These are phyloP conservation scores for Pseudogymnoascus sp. DNA, from an alignment of 2,329 filamentous ascomycete species.

Conservation along the genomic window DNA sequence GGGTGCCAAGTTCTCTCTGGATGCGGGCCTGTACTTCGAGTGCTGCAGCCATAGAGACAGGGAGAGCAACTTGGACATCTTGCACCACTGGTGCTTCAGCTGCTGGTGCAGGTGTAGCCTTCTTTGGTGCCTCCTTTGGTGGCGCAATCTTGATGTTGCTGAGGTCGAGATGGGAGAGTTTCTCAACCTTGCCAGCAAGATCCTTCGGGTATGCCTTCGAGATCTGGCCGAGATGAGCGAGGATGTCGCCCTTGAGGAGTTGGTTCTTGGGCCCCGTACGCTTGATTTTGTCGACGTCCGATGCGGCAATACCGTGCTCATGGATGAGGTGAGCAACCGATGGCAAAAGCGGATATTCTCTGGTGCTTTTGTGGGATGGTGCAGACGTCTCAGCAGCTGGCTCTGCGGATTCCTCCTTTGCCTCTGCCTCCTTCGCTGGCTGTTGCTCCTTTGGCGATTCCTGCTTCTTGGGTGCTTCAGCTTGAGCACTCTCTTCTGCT, in stretches of 20 bases:
- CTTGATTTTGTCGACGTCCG: constrained; percentile 71
- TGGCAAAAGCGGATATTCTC: constrained; percentile 67
- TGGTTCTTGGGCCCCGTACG: constrained; percentile 82
- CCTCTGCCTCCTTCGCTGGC: constrained; percentile 18
- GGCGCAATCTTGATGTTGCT: constrained; percentile 83
- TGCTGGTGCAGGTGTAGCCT: constrained; percentile 31
- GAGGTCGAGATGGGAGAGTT: constrained; percentile 78
- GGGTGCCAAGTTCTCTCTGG: constrained; percentile 66
- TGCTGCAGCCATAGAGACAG: constrained; percentile 71
- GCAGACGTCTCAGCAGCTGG: constrained; percentile 17
- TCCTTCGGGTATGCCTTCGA: constrained; percentile 60
- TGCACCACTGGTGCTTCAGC: constrained; percentile 34
- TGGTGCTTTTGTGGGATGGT: constrained; percentile 45
- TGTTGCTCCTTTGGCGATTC: constrained; percentile 17
- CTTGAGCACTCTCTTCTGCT: constrained; percentile 45
- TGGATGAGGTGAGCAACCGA: constrained; percentile 78
- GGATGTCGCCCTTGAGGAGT: constrained; percentile 88
- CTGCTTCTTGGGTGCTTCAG: constrained; percentile 22
- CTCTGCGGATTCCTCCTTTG: constrained; percentile 13
- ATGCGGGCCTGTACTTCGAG: constrained; percentile 74
- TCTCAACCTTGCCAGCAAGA: constrained; percentile 61
- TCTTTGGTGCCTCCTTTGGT: constrained; percentile 30
- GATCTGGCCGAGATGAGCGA: constrained; percentile 79
- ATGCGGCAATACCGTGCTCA: constrained; percentile 65
- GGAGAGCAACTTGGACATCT: constrained; percentile 54